Evolutionary conservation across 345 rosid genomes (phyloP).

Genomic region (Populus ilicifolia): DNA sequence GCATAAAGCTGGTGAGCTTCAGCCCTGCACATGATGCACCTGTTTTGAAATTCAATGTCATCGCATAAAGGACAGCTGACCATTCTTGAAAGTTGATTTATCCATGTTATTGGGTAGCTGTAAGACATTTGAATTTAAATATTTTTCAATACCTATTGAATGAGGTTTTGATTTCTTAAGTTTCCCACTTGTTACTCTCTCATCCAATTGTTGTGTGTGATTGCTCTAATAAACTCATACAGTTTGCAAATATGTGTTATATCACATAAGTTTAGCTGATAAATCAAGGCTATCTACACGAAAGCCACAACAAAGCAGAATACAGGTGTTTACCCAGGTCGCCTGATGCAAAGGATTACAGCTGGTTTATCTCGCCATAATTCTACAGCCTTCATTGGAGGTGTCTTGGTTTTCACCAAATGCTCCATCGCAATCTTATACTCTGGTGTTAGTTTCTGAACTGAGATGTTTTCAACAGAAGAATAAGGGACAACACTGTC

Average conservation of each 20-base stretch:
- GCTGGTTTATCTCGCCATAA: slow-evolving; percentile 59
- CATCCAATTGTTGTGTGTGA: background rate
- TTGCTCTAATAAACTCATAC: background rate
- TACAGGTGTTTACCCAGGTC: slow-evolving; percentile 48
- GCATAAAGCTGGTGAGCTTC: slow-evolving; percentile 64
- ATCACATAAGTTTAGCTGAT: background rate
- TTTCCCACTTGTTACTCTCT: background rate
- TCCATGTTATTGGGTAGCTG: background rate
- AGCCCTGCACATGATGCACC: slow-evolving; percentile 78
- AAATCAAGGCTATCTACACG: background rate
- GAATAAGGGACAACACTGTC: slow-evolving; percentile 47
- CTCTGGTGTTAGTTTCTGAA: slow-evolving; percentile 51
- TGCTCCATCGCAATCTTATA: slow-evolving; percentile 54
- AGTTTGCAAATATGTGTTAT: background rate
- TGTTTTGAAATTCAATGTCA: slow-evolving; percentile 27
- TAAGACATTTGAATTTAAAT: background rate
- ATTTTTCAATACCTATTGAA: background rate
- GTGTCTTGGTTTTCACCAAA: slow-evolving; percentile 47
- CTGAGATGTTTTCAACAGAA: slow-evolving; percentile 42
- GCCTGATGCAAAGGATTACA: slow-evolving; percentile 54
- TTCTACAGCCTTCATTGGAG: slow-evolving; percentile 59
- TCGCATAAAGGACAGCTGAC: background rate
- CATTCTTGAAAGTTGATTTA: background rate
- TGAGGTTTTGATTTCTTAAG: background rate
- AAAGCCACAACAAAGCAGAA: background rate